Conservation (phyloP, 2,329 filamentous ascomycete genomes). For the Beauveria caledonica region DNA sequence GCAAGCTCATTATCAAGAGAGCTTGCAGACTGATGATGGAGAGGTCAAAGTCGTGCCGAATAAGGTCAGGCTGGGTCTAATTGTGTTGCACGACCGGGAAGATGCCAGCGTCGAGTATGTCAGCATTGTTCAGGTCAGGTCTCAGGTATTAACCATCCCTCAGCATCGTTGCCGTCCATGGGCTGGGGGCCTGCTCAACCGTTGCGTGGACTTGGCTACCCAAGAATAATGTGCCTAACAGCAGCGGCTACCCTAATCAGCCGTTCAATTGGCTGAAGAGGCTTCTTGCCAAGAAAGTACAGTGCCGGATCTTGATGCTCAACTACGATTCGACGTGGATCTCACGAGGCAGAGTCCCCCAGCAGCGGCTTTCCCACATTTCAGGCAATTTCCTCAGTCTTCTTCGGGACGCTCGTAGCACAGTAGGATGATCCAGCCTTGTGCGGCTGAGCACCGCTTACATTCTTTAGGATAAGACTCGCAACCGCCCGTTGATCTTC, state of each 20-base stretch:
- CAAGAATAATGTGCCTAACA: background rate
- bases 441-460: background rate
- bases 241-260: background rate
- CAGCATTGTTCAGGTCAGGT: no score
- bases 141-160: no score
- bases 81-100: no score
- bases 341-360: background rate
- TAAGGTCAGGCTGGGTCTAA: no score
- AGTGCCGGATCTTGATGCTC: background rate
- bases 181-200: background rate
- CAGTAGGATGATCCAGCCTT: background rate
- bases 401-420: no score
- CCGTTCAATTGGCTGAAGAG: background rate
- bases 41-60: no score
- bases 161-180: background rate
- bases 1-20: no score
- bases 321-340: background rate
- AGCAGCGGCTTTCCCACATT: background rate
- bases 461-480: background rate
- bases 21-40: no score
- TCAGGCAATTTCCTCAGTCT: background rate
- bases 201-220: background rate
- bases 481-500: background rate
- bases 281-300: background rate
- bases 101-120: no score